phyloP scores from a whole-genome alignment of 768 basidiomycete species.

The Podaxis mareebaensis region DNA sequence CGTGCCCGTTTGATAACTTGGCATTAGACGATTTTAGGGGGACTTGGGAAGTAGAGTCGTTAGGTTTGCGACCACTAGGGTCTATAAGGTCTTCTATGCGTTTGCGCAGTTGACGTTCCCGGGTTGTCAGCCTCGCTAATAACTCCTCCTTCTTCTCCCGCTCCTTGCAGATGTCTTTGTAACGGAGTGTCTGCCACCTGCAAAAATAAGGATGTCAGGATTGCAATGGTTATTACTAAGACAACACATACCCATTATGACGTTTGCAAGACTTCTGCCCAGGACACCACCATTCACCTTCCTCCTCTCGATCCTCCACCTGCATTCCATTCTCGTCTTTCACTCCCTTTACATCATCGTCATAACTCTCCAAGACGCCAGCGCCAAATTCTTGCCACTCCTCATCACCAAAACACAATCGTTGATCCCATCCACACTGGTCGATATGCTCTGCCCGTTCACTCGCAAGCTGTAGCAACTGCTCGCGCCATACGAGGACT shows the following conservation, averaged over 20 bases:
- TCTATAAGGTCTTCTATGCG: conserved; percentile 73
- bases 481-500: conserved; percentile 68
- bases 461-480: conserved; percentile 64
- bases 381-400: conserved; percentile 72
- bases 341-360: conserved; percentile 36
- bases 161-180: conserved; percentile 72
- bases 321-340: conserved; percentile 32
- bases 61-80: conserved; percentile 39
- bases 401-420: conserved; percentile 80
- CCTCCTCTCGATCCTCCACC: conserved; percentile 36
- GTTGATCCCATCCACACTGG: conserved; percentile 88
- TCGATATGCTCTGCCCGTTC: conserved; percentile 63
- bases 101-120: conserved; percentile 78
- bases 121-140: conserved; percentile 63
- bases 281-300: conserved; percentile 78
- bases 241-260: conserved; percentile 63
- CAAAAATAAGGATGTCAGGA: conserved; percentile 15
- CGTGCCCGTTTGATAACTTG: conserved; percentile 47
- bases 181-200: conserved; percentile 81
- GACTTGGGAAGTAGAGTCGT: conserved; percentile 32
- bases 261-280: conserved; percentile 76
- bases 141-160: conserved; percentile 74
- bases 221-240: neutral
- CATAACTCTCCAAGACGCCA: conserved; percentile 72
- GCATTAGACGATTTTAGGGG: conserved; percentile 37